phyloP scores from a whole-genome alignment of 768 basidiomycete species.

The Leccinum uliginosum region DNA sequence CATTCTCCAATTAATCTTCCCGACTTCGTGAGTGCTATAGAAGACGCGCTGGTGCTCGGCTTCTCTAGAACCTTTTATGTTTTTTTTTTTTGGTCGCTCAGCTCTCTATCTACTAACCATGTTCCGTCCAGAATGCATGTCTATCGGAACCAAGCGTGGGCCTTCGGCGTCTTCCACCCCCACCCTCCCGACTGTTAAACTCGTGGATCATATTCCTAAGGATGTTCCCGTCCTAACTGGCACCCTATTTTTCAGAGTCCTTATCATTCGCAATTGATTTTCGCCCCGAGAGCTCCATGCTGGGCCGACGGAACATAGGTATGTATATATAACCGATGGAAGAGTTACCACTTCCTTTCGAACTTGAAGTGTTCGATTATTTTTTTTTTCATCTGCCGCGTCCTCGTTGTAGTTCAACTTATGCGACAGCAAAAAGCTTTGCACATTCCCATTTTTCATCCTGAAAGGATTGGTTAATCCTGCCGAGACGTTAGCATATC shows the following conservation, averaged over 20 bases:
- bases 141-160: neutral
- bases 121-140: neutral
- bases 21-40: neutral
- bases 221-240: neutral
- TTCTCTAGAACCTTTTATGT: neutral
- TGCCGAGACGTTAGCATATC: neutral
- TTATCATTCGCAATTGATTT: neutral
- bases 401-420: neutral
- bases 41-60: too few relatives aligned
- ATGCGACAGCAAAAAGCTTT: neutral
- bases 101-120: neutral
- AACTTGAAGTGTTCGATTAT: neutral
- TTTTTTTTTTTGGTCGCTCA: neutral
- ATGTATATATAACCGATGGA: too few relatives aligned
- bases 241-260: neutral
- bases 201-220: neutral
- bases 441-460: too few relatives aligned
- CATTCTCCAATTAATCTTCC: neutral
- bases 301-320: neutral
- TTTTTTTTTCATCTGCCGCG: neutral
- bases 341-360: neutral
- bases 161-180: neutral
- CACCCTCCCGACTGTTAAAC: neutral
- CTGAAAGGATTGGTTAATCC: too few relatives aligned
- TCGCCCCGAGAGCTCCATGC: neutral